phyloP scores from a whole-genome alignment of 2,329 filamentous ascomycete species.

The Penicillium frequentans region DNA sequence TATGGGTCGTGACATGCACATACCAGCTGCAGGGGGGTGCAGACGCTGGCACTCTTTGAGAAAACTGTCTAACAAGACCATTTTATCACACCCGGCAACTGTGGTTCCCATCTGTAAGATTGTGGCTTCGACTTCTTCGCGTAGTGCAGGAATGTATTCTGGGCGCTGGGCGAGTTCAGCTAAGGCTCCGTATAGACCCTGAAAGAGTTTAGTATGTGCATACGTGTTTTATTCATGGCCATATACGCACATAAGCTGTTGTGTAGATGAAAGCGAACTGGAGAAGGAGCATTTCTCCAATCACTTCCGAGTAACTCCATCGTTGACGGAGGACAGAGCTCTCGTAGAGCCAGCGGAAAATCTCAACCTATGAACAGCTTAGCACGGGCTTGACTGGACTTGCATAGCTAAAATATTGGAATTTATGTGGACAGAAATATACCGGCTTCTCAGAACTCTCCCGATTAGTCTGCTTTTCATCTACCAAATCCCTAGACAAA shows the following conservation, averaged over 20 bases:
- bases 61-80: slow-evolving; percentile 21
- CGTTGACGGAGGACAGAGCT: slow-evolving; percentile 14
- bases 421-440: not conserved
- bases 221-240: not conserved
- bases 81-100: slow-evolving; percentile 15
- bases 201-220: not conserved
- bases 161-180: slow-evolving; percentile 18
- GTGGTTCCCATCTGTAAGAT: slow-evolving; percentile 9
- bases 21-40: slow-evolving; percentile 23
- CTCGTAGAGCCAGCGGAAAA: slow-evolving; percentile 24
- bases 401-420: not conserved
- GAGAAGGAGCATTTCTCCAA: slow-evolving; percentile 22
- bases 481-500: not conserved
- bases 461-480: not conserved
- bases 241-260: slow-evolving; percentile 17
- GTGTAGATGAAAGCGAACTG: slow-evolving; percentile 27
- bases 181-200: slow-evolving; percentile 21
- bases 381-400: no score
- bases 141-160: slow-evolving; percentile 19
- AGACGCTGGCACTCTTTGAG: slow-evolving; percentile 24
- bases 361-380: slow-evolving; percentile 6
- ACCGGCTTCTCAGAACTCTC: slow-evolving; percentile 11
- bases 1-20: slow-evolving; percentile 7
- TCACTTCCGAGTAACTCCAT: slow-evolving; percentile 22
- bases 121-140: slow-evolving; percentile 11